Percentiles rank a stretch among this genome's conserved stretches.
Evolutionary conservation across 2,329 filamentous ascomycete genomes (phyloP).

Genomic region (Pseudogymnoascus sp.): DNA sequence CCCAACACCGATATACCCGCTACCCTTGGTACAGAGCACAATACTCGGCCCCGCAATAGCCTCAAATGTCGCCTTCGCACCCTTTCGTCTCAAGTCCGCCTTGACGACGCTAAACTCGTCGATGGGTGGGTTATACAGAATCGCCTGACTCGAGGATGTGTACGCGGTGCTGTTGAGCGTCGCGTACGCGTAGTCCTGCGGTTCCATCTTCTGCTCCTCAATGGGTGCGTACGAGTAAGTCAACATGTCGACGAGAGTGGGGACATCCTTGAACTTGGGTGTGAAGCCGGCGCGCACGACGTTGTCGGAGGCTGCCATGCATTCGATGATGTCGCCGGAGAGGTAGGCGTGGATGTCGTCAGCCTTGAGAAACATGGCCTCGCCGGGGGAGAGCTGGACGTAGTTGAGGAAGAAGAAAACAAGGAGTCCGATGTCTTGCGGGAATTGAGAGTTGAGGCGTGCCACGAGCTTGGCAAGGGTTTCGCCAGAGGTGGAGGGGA

Average conservation of each 20-base stretch:
- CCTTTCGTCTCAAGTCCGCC: slow-evolving; percentile 60
- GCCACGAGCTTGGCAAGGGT: slow-evolving; percentile 69
- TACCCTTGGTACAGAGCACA: slow-evolving; percentile 78
- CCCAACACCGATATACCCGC: slow-evolving; percentile 77
- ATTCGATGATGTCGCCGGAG: slow-evolving; percentile 92
- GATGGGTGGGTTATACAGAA: slow-evolving; percentile 90
- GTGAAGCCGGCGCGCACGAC: slow-evolving; percentile 96
- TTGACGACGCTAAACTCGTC: slow-evolving; percentile 91
- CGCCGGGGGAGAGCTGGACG: slow-evolving; percentile 76
- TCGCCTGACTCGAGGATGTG: slow-evolving; percentile 61
- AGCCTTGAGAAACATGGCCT: slow-evolving; percentile 91
- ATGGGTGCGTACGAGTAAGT: slow-evolving; percentile 96
- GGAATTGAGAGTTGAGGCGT: slow-evolving; percentile 76
- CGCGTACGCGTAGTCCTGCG: slow-evolving; percentile 76
- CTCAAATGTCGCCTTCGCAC: slow-evolving; percentile 82
- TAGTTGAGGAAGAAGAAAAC: slow-evolving; percentile 97
- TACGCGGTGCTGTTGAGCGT: slow-evolving; percentile 77
- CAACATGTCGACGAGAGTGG: slow-evolving; percentile 79
- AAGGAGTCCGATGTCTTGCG: slow-evolving; percentile 83
- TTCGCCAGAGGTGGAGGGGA: slow-evolving; percentile 56
- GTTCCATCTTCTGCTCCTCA: slow-evolving; percentile 85
- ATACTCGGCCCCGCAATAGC: slow-evolving; percentile 83
- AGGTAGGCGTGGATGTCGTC: slow-evolving; percentile 97
- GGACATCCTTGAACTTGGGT: slow-evolving; percentile 95
- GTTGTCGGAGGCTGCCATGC: slow-evolving; percentile 98